A percentile compares a stretch with the other conserved stretches of the same genome.
These are phyloP conservation scores for Trametes sanguinea DNA, from an alignment of 768 basidiomycete genomes.

Conservation along the genomic window DNA sequence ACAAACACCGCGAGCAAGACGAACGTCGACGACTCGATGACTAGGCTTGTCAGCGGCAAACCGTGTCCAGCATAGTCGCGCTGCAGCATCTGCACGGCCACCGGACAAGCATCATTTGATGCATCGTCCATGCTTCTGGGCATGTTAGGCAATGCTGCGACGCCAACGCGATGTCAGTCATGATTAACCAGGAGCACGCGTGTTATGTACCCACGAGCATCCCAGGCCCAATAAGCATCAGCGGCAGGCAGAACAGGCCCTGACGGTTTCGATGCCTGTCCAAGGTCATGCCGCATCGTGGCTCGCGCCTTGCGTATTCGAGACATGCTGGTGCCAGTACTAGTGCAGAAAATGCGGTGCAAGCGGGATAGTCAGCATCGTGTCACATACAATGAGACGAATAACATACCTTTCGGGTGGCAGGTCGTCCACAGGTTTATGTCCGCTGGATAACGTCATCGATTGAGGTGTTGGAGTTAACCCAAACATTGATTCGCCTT, in stretches of 20 bases:
- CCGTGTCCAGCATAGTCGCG: slow-evolving; percentile 2
- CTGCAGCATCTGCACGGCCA: background rate
- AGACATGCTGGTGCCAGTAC: too few species aligned
- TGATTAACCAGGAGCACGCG: background rate
- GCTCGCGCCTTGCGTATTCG: too few species aligned
- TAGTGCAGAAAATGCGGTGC: too few species aligned
- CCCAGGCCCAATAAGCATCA: background rate
- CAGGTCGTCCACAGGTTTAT: too few species aligned
- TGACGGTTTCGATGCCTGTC: too few species aligned
- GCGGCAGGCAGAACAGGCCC: background rate
- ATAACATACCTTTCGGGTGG: too few species aligned
- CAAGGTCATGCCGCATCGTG: too few species aligned
- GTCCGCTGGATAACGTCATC: background rate
- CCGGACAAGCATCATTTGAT: background rate
- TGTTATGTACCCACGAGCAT: background rate
- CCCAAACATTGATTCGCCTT: background rate
- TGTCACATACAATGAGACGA: too few species aligned
- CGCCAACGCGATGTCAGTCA: background rate
- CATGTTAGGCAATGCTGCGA: background rate
- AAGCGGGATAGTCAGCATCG: too few species aligned
- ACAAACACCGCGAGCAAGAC: slow-evolving; percentile 1
- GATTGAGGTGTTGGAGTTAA: background rate
- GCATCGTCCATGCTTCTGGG: background rate
- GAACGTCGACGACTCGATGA: slow-evolving; percentile 2
- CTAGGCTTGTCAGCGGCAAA: slow-evolving; percentile 1